These are phyloP conservation scores for Zanthoxylum bungeanum DNA, from an alignment of 345 rosid genomes.

Conservation along the genomic window DNA sequence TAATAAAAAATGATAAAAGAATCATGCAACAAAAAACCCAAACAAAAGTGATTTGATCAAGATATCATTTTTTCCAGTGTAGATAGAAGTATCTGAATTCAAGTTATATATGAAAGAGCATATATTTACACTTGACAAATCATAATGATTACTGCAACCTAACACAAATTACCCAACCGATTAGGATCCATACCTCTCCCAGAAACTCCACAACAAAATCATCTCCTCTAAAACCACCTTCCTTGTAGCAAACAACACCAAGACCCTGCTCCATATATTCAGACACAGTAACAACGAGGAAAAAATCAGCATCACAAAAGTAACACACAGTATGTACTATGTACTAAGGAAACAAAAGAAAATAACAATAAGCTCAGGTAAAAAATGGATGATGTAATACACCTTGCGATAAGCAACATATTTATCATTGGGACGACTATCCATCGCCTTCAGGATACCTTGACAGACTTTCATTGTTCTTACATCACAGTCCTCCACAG, in stretches of 20 bases:
- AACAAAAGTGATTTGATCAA: no score
- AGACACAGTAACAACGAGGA: slow-evolving; percentile 14
- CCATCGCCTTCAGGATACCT: slow-evolving; percentile 80
- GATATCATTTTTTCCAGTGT: no score
- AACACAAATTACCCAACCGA: slow-evolving; percentile 1
- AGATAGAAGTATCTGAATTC: not conserved
- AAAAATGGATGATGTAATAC: slow-evolving; percentile 10
- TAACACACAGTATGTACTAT: not conserved
- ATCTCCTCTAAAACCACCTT: slow-evolving; percentile 88
- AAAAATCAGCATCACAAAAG: slow-evolving; percentile 19
- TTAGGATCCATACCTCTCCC: slow-evolving; percentile 80
- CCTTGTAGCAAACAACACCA: slow-evolving; percentile 97
- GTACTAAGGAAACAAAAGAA: not conserved
- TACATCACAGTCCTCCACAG: slow-evolving; percentile 65
- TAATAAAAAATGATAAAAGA: not conserved
- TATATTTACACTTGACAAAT: not conserved
- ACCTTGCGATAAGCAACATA: slow-evolving; percentile 99
- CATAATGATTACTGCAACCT: no score
- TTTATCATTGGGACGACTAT: slow-evolving; percentile 82
- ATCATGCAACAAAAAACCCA: no score
- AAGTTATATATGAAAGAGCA: not conserved
- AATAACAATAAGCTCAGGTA: slow-evolving; percentile 2
- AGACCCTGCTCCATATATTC: slow-evolving; percentile 65
- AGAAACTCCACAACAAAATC: slow-evolving; percentile 98
- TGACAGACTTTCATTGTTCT: slow-evolving; percentile 68